Base-by-base conservation (phyloP, 2,329 filamentous ascomycete species). In the Drechslerella stenobrocha region DNA sequence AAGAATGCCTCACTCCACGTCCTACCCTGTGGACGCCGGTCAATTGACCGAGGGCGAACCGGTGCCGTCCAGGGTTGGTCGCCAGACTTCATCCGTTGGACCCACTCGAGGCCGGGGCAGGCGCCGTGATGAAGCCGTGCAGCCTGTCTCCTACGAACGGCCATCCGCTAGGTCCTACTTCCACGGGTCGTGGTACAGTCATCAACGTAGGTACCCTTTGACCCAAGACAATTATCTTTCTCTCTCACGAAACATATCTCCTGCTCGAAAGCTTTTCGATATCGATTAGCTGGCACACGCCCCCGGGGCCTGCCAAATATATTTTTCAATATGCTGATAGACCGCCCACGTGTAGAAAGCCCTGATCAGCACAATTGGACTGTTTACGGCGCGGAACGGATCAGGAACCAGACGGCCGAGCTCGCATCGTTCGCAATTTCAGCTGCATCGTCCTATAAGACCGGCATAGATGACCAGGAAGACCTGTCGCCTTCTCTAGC, bases 341-440 rank as follows among this genome's bases (percentile, higher is more conserved):
- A 34, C 7, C 15, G 13, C 8, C 15, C n/a, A 18, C 30, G 6
- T 35, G 30, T 24, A 67, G 63, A 60, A 23, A 67, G 63, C 22
- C 63, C 63, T 4, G 63, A 67, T 32, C 63, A 67, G 22, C 55
- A 60, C n/a, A 67, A 56, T 18, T 87, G 84, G 72, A 82, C 84
- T 15, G 84, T 89, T 72, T 88, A 89, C 76, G 87, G 89, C 35
- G 82, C 81, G 30, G 84, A 86, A 64, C 88, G 85, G 71, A 87
- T 96, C 37, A 87, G 90, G 70, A 87, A 93, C 77, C 87, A 93
- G 74, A 95, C 90, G 1, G 89, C 90, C 52, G 89, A 95, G 77
- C 81, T 96, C 59, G 90, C 90, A 42, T 89, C 84, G 15, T 90
- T 91, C 75, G 86, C 89, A 50, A 81, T 96, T 24, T 86, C 86